Percentiles rank a stretch among this genome's conserved stretches.
Evolutionary conservation across 805 yeast genomes (phyloP).

Genomic region (Kockiozyma suomiensis): DNA sequence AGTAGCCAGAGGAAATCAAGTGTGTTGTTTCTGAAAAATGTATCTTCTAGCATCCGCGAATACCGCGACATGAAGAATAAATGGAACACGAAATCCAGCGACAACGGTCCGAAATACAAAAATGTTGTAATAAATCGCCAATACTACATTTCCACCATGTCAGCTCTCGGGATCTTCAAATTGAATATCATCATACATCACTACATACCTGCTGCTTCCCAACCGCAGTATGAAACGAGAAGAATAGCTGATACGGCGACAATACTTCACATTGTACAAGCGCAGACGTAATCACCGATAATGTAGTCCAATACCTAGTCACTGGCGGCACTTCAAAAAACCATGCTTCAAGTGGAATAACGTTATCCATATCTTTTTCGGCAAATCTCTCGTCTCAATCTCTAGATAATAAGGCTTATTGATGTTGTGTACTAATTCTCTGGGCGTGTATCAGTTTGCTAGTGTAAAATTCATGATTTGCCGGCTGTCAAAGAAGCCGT

Average conservation of each 20-base stretch:
- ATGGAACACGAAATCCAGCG: slow-evolving; percentile 44
- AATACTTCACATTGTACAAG: slow-evolving; percentile 46
- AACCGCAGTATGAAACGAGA: slow-evolving; percentile 45
- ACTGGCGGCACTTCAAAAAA: slow-evolving; percentile 52
- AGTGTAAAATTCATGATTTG: too few species aligned
- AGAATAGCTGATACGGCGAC: slow-evolving; percentile 43
- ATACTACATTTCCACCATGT: slow-evolving; percentile 35
- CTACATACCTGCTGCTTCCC: slow-evolving; percentile 37
- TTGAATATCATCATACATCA: neutral
- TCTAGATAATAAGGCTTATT: too few species aligned
- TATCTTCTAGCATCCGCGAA: slow-evolving; percentile 47
- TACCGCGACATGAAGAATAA: slow-evolving; percentile 46
- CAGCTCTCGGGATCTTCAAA: neutral
- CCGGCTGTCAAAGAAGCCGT: too few species aligned
- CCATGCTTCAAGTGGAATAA: slow-evolving; percentile 46
- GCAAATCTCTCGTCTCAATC: too few species aligned
- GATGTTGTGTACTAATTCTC: too few species aligned
- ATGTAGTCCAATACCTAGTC: slow-evolving; percentile 46
- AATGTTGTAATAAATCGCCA: slow-evolving; percentile 50
- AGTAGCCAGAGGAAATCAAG: slow-evolving; percentile 49
- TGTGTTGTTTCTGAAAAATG: slow-evolving; percentile 40
- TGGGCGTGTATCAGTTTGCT: too few species aligned
- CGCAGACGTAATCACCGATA: slow-evolving; percentile 42
- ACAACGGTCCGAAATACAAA: slow-evolving; percentile 49
- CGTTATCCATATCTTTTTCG: slow-evolving; percentile 23